These are phyloP conservation scores for Chaetomiaceae sp. DNA, from an alignment of 2,329 filamentous ascomycete genomes.

Conservation along the genomic window DNA sequence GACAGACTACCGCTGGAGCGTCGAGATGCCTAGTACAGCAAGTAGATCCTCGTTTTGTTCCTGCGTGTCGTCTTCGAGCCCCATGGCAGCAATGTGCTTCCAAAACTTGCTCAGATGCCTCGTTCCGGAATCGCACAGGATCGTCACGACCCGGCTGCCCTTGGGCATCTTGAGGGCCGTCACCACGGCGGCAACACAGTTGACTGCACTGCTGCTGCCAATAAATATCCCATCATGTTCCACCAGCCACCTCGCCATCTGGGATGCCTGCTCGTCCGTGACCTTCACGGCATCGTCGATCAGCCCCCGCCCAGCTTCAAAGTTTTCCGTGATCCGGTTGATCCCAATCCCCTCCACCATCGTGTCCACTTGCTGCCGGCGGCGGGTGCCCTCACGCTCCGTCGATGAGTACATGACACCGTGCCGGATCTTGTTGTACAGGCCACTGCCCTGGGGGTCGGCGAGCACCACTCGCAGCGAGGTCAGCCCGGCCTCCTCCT, in stretches of 20 bases:
- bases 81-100: conserved; percentile 65
- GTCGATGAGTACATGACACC: conserved; percentile 93
- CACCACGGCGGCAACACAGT: conserved; percentile 76
- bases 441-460: conserved; percentile 87
- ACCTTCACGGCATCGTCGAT: conserved; percentile 89
- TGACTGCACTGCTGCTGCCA: conserved; percentile 94
- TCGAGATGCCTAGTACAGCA: conserved; percentile 43
- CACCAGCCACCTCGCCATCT: conserved; percentile 94
- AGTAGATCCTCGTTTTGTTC: conserved; percentile 43
- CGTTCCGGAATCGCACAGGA: conserved; percentile 81
- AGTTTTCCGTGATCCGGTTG: conserved; percentile 90
- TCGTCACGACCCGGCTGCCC: conserved; percentile 67
- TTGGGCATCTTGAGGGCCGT: conserved; percentile 59
- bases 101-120: conserved; percentile 82
- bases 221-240: conserved; percentile 93
- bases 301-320: conserved; percentile 78
- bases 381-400: conserved; percentile 83
- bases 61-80: conserved; percentile 55
- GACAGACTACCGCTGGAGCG: conserved; percentile 5
- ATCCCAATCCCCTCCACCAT: conserved; percentile 96
- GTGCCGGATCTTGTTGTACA: conserved; percentile 87
- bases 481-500: conserved; percentile 57
- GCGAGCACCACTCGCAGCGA: conserved; percentile 71
- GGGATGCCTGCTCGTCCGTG: conserved; percentile 79
- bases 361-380: conserved; percentile 87